Conservation (phyloP, 1,139 yeast genomes). For the Suhomyces panamericanus region DNA sequence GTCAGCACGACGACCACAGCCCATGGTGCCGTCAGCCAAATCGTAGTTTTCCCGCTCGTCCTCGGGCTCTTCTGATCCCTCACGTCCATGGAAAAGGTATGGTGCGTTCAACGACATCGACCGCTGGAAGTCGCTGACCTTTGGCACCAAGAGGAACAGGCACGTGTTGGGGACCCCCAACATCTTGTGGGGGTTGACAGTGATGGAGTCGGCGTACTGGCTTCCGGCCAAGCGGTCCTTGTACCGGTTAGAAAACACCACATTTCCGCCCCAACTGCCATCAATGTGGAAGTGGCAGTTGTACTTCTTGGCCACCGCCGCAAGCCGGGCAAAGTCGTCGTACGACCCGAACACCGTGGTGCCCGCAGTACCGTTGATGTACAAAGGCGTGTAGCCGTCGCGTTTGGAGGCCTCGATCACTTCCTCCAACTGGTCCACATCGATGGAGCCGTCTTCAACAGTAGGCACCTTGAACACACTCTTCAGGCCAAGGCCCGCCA, state of each 20-base stretch:
- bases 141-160: conserved; percentile 73
- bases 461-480: conserved; percentile 67
- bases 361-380: conserved; percentile 83
- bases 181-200: conserved; percentile 87
- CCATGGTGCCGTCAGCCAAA: conserved; percentile 90
- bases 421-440: conserved; percentile 44
- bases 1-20: conserved; percentile 87
- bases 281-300: conserved; percentile 79
- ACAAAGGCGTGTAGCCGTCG: conserved; percentile 69
- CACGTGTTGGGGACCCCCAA: conserved; percentile 90
- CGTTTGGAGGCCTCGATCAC: conserved; percentile 44
- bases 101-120: conserved; percentile 82
- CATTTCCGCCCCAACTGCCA: conserved; percentile 93
- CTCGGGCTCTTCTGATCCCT: conserved; percentile 32
- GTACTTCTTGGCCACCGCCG: conserved; percentile 53
- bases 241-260: conserved; percentile 60
- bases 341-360: conserved; percentile 87
- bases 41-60: conserved; percentile 63
- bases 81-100: conserved; percentile 71
- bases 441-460: conserved; percentile 54
- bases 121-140: conserved; percentile 61
- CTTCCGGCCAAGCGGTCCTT: conserved; percentile 54
- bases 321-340: conserved; percentile 63
- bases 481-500: conserved; percentile 68
- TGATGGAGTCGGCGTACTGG: conserved; percentile 72